A percentile compares a stretch with the other conserved stretches of the same genome.
phyloP scores from a whole-genome alignment of 1,139 yeast species.

The Zygotorulaspora mrakii region DNA sequence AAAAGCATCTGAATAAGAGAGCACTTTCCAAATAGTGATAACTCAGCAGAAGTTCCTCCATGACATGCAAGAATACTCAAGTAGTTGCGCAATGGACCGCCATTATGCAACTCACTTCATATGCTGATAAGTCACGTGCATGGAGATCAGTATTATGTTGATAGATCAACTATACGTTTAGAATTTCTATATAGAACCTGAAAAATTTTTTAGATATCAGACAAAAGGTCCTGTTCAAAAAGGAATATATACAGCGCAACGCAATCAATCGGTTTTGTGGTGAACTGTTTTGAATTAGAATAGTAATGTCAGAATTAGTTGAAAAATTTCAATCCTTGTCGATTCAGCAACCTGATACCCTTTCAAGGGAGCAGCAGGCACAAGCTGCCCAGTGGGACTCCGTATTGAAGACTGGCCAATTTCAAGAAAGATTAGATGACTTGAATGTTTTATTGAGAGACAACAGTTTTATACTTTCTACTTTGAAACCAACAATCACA shows the following conservation, averaged over 20 bases:
- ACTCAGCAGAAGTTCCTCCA: no score
- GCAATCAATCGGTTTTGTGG: background rate
- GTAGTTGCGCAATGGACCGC: background rate
- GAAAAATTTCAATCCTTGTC: conserved; percentile 43
- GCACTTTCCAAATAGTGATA: no score
- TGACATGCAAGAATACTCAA: background rate
- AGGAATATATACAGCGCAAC: no score
- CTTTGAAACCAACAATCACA: conserved; percentile 52
- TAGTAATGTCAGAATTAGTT: conserved; percentile 44
- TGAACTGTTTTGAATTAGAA: background rate
- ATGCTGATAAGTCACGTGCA: background rate
- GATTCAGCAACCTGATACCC: conserved; percentile 36
- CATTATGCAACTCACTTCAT: no score
- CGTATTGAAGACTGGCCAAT: conserved; percentile 50
- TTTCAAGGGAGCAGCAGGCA: conserved; percentile 55
- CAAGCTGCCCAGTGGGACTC: conserved; percentile 77
- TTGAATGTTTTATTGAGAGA: conserved; percentile 69
- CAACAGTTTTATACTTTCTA: conserved; percentile 67
- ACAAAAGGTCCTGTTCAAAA: no score
- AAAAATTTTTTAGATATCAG: no score
- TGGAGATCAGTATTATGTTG: background rate
- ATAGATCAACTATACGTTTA: no score
- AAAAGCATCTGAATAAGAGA: no score
- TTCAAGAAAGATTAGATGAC: conserved; percentile 54
- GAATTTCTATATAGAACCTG: background rate